phyloP scores from a whole-genome alignment of 73 alveolate genomes.

The Paramecium caudatum region DNA sequence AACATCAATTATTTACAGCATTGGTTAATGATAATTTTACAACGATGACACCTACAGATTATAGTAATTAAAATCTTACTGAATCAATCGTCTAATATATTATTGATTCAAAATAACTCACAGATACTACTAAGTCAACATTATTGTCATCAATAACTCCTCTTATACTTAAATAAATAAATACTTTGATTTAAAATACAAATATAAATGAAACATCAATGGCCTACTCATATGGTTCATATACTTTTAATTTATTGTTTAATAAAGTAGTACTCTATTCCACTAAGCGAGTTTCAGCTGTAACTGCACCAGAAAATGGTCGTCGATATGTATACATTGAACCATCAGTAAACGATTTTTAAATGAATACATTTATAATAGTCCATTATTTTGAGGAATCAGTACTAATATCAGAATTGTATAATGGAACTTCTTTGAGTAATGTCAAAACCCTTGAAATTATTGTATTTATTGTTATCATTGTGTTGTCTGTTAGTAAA shows the following conservation, averaged over 20 bases:
- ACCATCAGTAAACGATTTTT: slow-evolving; percentile 24
- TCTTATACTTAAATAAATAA: background rate
- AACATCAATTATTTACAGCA: slow-evolving; percentile 7
- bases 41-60: slow-evolving; percentile 7
- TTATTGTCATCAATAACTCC: background rate
- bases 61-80: background rate
- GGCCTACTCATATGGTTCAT: background rate
- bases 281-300: slow-evolving; percentile 1
- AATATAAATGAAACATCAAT: background rate
- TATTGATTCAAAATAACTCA: background rate
- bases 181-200: background rate
- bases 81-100: slow-evolving; percentile 28
- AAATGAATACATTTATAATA: background rate
- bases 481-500: slow-evolving; percentile 40
- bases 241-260: background rate
- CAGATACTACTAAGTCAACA: background rate
- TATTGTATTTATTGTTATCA: slow-evolving; percentile 29
- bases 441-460: slow-evolving; percentile 52
- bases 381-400: slow-evolving; percentile 52
- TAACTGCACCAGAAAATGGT: slow-evolving; percentile 61
- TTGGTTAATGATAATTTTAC: background rate
- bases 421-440: slow-evolving; percentile 29
- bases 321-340: slow-evolving; percentile 30
- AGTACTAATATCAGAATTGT: background rate
- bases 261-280: background rate